Base-by-base conservation (phyloP, 805 yeast genomes). In the Candida sithepensis region DNA sequence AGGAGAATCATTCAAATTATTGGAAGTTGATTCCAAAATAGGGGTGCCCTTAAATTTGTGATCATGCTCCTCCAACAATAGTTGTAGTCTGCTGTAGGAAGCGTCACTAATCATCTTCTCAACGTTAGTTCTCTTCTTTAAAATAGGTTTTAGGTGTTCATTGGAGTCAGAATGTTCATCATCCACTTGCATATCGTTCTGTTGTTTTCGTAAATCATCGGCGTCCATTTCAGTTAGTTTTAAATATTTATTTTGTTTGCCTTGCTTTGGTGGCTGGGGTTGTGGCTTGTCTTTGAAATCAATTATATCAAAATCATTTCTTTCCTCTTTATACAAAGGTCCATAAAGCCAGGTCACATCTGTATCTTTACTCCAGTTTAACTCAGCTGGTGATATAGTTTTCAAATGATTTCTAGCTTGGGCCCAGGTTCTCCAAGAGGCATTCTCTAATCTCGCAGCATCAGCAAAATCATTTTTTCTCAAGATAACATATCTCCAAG, bases 341-440 rank as follows among this genome's bases (percentile, higher is more conserved):
- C 99, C 99, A 68, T 92, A 94, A 13, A 94, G 77, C 99, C 99
- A 94, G 1, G 97, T 90, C 10, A 94, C 97, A 65, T 94, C 99
- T 49, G 85, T 84, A 59, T 94, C 99, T 68, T 95, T 94, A 39
- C 89, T 82, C 99, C 99, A 94, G 66, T 94, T 92, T 41, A 94
- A 87, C 33, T 80, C 78, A 59, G 89, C 95, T 1, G 99, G 99
- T 18, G 91, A 81, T 6, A 92, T 88, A 0, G 99, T 94, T 53
- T 74, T 69, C 45, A 84, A 68, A 26, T 81, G 75, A 53, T 80
- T 78, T 56, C 86, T 80, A 45, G 94, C 79, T 67, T 92, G 94
- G 12, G 97, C 91, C 98, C 98, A 92, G 20, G 96, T 88, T 65
- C 99, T 78, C 97, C 98, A 94, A 26, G 88, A 78, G 13, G 97